Evolutionary conservation across 179 eudicot species (phyloP).

Genomic region (Drosera spatulata): DNA sequence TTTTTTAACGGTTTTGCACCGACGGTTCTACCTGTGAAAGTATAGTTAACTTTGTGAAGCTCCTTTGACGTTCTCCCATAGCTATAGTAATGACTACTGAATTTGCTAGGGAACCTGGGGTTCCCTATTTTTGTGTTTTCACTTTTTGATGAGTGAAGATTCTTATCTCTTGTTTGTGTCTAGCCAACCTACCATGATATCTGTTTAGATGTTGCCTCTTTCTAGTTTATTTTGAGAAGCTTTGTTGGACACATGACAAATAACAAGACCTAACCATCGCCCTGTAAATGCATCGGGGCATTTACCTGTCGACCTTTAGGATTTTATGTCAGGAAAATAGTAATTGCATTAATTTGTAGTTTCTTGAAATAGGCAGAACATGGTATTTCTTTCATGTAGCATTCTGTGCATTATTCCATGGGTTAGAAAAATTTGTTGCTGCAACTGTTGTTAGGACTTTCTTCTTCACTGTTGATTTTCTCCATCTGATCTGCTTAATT

Average conservation of each 20-base stretch:
- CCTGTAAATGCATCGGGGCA: background rate
- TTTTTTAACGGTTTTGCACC: background rate
- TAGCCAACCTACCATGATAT: too few relatives aligned
- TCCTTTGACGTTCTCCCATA: background rate
- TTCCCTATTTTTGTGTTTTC: too few relatives aligned
- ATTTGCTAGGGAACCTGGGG: too few relatives aligned
- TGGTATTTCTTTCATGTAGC: background rate
- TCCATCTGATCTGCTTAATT: background rate
- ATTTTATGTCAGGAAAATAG: too few relatives aligned
- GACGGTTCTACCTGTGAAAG: background rate
- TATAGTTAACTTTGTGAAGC: background rate
- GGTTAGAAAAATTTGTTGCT: background rate
- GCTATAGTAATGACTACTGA: background rate
- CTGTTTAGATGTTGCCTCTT: too few relatives aligned
- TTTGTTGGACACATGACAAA: too few relatives aligned
- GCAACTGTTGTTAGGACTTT: background rate
- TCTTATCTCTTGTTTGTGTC: too few relatives aligned
- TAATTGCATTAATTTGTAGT: background rate
- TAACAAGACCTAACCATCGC: background rate
- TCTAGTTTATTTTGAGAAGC: too few relatives aligned
- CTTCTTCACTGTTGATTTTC: background rate
- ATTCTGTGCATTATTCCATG: background rate
- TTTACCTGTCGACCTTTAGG: too few relatives aligned
- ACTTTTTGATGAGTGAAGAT: too few relatives aligned
- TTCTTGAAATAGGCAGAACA: background rate